A percentile compares a stretch with the other conserved stretches of the same genome.
phyloP scores from a whole-genome alignment of 495 filamentous ascomycete genomes.

The Aspergillus sclerotioniger region DNA sequence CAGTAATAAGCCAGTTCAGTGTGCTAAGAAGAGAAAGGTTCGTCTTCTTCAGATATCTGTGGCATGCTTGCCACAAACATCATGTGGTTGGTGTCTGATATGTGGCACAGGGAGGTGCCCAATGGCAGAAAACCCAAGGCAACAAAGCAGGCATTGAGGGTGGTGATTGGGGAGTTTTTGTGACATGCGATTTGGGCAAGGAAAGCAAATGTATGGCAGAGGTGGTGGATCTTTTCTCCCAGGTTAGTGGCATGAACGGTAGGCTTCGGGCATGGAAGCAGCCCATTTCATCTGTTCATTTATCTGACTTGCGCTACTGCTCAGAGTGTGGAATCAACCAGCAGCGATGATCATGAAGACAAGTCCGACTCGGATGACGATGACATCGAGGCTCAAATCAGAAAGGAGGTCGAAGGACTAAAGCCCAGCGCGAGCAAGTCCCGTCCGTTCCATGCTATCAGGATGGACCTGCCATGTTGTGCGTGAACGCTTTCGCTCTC shows the following conservation, averaged over 20 bases:
- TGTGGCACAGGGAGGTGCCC: slow-evolving; percentile 27
- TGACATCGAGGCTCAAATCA: slow-evolving; percentile 83
- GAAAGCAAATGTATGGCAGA: slow-evolving; percentile 78
- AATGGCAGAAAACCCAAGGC: slow-evolving; percentile 29
- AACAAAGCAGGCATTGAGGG: slow-evolving; percentile 52
- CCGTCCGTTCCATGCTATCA: slow-evolving; percentile 59
- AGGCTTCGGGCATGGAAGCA: neutral
- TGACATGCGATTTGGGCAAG: slow-evolving; percentile 78
- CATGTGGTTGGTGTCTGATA: slow-evolving; percentile 10
- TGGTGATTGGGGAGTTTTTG: slow-evolving; percentile 84
- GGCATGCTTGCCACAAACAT: slow-evolving; percentile 1
- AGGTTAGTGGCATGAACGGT: slow-evolving; percentile 52
- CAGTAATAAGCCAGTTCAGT: slow-evolving; percentile 20
- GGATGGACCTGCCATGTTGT: slow-evolving; percentile 76
- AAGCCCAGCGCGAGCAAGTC: slow-evolving; percentile 48
- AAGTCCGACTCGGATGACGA: slow-evolving; percentile 41
- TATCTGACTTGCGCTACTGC: neutral
- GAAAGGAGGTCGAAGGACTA: slow-evolving; percentile 69
- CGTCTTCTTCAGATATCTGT: slow-evolving; percentile 5
- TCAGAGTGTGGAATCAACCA: slow-evolving; percentile 26
- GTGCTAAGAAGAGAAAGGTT: slow-evolving; percentile 40
- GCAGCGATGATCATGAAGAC: slow-evolving; percentile 33
- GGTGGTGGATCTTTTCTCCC: slow-evolving; percentile 67
- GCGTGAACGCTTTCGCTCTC: slow-evolving; percentile 55
- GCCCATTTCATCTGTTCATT: neutral